These are phyloP conservation scores for Hypoxylon fuscum DNA, from an alignment of 495 filamentous ascomycete genomes.

Conservation along the genomic window DNA sequence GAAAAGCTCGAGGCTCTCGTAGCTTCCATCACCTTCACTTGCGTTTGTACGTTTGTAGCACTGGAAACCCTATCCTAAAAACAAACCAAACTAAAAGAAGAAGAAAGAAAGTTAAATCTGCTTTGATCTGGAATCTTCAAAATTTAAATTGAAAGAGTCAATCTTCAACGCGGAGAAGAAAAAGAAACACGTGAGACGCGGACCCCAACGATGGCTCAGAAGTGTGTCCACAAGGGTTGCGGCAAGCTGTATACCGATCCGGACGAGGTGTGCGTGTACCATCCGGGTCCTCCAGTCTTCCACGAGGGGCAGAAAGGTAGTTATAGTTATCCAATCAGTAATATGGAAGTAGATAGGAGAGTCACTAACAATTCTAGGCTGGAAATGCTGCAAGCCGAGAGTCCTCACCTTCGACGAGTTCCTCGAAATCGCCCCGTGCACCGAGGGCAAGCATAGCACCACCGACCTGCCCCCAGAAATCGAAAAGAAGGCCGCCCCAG, in stretches of 20 bases:
- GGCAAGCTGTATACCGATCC: conserved; percentile 86
- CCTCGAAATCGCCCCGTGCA: conserved; percentile 91
- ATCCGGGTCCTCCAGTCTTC: conserved; percentile 93
- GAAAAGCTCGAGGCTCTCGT: conserved; percentile 33
- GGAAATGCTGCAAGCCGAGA: conserved; percentile 99
- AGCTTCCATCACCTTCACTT: conserved; percentile 37
- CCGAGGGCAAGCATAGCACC: conserved; percentile 89
- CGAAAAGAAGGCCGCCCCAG: conserved; percentile 63
- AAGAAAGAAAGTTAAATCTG: no score
- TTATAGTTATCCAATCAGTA: conserved; percentile 16
- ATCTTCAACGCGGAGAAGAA: background rate
- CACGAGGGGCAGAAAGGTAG: conserved; percentile 99
- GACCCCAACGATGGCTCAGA: conserved; percentile 77
- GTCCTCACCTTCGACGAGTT: conserved; percentile 99
- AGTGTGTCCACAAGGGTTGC: conserved; percentile 96
- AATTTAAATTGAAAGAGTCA: conserved; percentile 6
- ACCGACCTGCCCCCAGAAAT: conserved; percentile 71
- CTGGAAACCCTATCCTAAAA: no score
- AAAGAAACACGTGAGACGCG: background rate
- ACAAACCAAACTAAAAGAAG: no score
- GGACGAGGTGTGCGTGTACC: conserved; percentile 88
- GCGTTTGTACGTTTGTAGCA: conserved; percentile 1
- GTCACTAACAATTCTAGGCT: conserved; percentile 65
- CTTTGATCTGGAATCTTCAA: no score
- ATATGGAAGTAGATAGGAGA: background rate